Evolutionary conservation across 345 rosid genomes (phyloP).

Genomic region (Gynandropsis gynandra): DNA sequence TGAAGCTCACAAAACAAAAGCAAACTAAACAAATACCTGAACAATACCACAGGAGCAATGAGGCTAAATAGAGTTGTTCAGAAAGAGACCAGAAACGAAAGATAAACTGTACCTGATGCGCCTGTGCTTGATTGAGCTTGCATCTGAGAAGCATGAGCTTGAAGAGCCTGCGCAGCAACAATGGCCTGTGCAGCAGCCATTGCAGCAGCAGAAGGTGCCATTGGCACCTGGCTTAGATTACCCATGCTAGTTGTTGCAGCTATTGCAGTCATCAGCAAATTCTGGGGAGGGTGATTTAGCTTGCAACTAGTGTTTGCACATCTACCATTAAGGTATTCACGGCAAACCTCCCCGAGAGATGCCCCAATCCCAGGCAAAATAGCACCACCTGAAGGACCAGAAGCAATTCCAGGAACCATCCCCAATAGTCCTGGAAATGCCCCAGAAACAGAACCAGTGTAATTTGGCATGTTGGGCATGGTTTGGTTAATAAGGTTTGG

Average conservation of each 20-base stretch:
- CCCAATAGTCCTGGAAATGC: constrained; percentile 88
- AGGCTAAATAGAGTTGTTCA: neutral
- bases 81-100: constrained; percentile 1
- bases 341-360: constrained; percentile 90
- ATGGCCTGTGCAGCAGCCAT: constrained; percentile 99
- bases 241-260: constrained; percentile 94
- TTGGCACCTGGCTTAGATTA: constrained; percentile 82
- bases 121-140: constrained; percentile 74
- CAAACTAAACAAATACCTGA: constrained; percentile 7
- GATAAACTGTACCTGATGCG: constrained; percentile 43
- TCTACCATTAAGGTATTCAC: constrained; percentile 83
- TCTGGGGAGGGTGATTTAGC: constrained; percentile 87
- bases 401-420: constrained; percentile 86
- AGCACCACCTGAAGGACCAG: constrained; percentile 93
- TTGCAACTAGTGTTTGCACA: constrained; percentile 80
- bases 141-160: constrained; percentile 97
- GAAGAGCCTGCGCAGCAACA: constrained; percentile 99
- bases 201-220: constrained; percentile 99
- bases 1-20: constrained; percentile 11
- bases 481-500: constrained; percentile 84
- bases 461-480: constrained; percentile 99
- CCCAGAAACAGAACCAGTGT: constrained; percentile 91
- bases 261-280: constrained; percentile 85
- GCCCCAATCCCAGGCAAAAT: constrained; percentile 95
- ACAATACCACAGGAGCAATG: neutral